Base-by-base conservation (phyloP, 2,329 filamentous ascomycete genomes). In the Ilyonectria mors-panacis region DNA sequence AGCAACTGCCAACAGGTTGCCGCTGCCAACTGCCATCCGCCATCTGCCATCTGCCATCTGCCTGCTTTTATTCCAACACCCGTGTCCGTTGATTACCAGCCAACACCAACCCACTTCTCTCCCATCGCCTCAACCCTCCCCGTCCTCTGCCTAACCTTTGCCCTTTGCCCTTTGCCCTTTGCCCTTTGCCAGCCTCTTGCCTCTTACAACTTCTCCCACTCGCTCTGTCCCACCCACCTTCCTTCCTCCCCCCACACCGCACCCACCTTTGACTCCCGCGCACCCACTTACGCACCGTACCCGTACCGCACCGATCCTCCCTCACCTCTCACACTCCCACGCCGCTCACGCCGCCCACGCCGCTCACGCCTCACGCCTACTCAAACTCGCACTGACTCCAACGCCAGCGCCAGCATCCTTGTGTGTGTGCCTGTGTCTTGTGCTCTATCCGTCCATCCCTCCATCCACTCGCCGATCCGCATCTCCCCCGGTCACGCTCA, bases 291-390 rank as follows among this genome's bases (percentile, higher is more conserved):
- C 48, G 47, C 47, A 17, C 26, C n/a, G 39, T 8, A 39, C 37
- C 37, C 23, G 8, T 28, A 8, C 48, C 48, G 48, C 50, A 53
- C 50, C 50, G 50, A 53, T 35, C 30, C 50, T 53, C 50, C 50
- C 50, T 53, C 50, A 35, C 50, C 50, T 53, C 50, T 21, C 50
- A 33, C 26, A 19, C 26, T 51, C 39, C 39, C 39, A 42, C 39
- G 28, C 26, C 15, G 17, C 47, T 51, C 47, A 51, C 47, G 26
- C 26, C 23, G 15, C 26, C 26, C 37, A 39, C 37, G 26, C 26
- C 13, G 3, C 47, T 30, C 47, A 48, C 45, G 23, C 23, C 21
- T 23, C 23, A 26, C 6, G 23, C 26, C 47, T 10, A n/a, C 47
- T 50, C 47, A 28, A 26, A 50, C 47, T 21, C 15, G 30, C 23